A percentile compares a stretch with the other conserved stretches of the same genome.
Conservation (phyloP, 441 rosid species). For the Populus trichocarpa region DNA sequence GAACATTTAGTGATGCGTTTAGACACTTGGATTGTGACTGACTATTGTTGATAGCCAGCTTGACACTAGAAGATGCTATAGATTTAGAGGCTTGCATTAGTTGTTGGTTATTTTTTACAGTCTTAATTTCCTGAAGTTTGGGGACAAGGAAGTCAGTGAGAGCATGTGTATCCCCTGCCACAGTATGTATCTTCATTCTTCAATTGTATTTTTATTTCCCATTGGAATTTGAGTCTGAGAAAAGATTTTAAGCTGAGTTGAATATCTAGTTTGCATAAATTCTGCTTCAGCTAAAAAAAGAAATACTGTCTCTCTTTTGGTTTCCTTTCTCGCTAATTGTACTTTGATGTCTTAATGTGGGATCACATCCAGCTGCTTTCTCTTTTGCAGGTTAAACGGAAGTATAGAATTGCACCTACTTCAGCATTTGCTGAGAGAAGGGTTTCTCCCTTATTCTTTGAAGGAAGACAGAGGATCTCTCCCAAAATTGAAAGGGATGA, state of each 20-base stretch:
- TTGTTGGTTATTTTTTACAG: background rate
- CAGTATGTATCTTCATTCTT: background rate
- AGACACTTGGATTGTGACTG: background rate
- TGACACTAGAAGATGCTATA: background rate
- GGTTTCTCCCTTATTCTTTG: conserved; percentile 25
- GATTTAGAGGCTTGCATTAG: background rate
- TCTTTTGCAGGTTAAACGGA: conserved; percentile 71
- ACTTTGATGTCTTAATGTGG: background rate
- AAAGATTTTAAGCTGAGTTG: background rate
- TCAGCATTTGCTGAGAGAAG: conserved; percentile 44
- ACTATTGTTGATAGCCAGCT: background rate
- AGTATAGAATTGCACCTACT: conserved; percentile 63
- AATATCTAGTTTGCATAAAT: background rate
- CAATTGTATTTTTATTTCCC: background rate
- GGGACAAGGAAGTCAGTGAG: background rate
- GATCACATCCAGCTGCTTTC: background rate
- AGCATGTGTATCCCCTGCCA: background rate
- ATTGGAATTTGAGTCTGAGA: background rate
- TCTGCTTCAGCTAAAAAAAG: background rate
- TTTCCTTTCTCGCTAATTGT: background rate
- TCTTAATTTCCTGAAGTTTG: background rate
- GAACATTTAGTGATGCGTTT: background rate
- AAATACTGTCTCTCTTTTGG: background rate
- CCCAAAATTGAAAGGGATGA: conserved; percentile 54
- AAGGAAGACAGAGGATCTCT: conserved; percentile 45